A percentile compares a stretch with the other conserved stretches of the same genome.
Conservation (phyloP, 139 green algal species). For the Haematococcus lacustris region DNA sequence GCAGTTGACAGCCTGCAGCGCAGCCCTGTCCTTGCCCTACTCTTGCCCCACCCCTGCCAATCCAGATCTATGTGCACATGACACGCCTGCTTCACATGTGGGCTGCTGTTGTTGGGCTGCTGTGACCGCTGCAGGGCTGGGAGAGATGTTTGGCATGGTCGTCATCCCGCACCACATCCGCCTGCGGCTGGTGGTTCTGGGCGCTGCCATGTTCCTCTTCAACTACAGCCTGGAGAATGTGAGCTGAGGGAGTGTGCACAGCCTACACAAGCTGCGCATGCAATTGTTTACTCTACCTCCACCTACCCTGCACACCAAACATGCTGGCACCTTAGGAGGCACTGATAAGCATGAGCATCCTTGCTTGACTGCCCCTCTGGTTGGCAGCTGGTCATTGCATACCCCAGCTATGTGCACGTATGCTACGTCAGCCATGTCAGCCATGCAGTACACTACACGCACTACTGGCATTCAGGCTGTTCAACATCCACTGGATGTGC, state of each 20-base stretch:
- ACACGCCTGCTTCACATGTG: neutral
- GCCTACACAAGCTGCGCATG: no score
- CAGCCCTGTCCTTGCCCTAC: neutral
- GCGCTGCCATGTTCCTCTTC: constrained; percentile 11
- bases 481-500: neutral
- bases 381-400: no score
- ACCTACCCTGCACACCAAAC: no score
- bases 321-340: no score
- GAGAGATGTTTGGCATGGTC: constrained; percentile 15
- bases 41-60: neutral
- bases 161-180: constrained; percentile 16
- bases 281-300: no score
- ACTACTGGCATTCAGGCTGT: neutral
- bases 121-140: constrained; percentile 4
- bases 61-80: neutral
- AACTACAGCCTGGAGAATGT: constrained; percentile 16
- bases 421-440: neutral
- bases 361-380: no score
- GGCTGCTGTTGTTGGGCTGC: neutral
- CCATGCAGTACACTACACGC: neutral
- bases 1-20: neutral
- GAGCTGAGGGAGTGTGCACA: neutral
- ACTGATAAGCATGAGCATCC: no score
- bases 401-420: no score
- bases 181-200: constrained; percentile 18